phyloP scores from a whole-genome alignment of 1,284 basidiomycete species.

The Ustilago shanxiensis region DNA sequence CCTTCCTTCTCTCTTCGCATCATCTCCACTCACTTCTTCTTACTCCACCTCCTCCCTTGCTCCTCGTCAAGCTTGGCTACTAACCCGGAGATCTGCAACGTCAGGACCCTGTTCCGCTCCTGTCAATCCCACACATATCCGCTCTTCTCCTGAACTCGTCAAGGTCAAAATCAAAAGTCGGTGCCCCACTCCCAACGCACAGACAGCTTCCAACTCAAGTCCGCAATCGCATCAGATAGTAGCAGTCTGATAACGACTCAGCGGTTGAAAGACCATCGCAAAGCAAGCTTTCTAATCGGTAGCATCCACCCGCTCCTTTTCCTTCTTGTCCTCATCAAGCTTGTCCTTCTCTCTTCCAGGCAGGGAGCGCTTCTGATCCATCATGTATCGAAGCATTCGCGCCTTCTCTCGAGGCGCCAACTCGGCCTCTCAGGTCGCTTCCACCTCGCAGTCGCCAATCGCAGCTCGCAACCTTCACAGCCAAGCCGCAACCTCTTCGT shows the following conservation, averaged over 20 bases:
- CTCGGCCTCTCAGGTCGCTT: slow-evolving; percentile 44
- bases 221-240: slow-evolving; percentile 27
- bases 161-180: slow-evolving; percentile 3
- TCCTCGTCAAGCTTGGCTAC: slow-evolving; percentile 31
- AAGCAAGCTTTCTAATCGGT: not conserved
- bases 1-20: slow-evolving; percentile 13
- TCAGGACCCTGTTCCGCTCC: slow-evolving; percentile 22
- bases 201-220: not conserved
- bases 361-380: slow-evolving; percentile 15
- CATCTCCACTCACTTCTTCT: slow-evolving; percentile 10
- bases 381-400: slow-evolving; percentile 51
- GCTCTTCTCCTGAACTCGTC: slow-evolving; percentile 20
- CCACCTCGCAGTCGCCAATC: slow-evolving; percentile 35
- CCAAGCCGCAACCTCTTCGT: slow-evolving; percentile 22
- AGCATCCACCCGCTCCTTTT: slow-evolving; percentile 1
- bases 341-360: not conserved
- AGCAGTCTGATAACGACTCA: slow-evolving; percentile 9
- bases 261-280: slow-evolving; percentile 5
- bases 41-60: slow-evolving; percentile 18
- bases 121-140: slow-evolving; percentile 33
- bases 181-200: slow-evolving; percentile 20
- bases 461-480: slow-evolving; percentile 42
- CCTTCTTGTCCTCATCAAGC: not conserved
- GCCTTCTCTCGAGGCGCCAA: slow-evolving; percentile 44
- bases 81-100: slow-evolving; percentile 39